Conservation (phyloP, 805 yeast species). For the Pichia paraexigua region DNA sequence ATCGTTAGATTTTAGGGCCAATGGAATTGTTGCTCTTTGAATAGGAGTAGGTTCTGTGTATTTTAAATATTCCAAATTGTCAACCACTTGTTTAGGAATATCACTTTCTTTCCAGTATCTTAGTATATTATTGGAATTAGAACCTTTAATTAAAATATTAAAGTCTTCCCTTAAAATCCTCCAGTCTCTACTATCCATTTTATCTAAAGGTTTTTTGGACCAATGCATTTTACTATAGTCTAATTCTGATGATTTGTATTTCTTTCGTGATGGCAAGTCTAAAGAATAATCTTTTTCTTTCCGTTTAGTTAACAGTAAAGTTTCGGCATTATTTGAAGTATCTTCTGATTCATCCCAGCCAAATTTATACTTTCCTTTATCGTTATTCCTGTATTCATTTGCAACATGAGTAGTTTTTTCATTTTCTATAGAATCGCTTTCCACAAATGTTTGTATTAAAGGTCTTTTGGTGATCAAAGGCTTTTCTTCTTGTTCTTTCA, state of each 20-base stretch:
- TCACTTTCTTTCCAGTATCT: conserved; percentile 65
- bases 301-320: conserved; percentile 26
- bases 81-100: conserved; percentile 32
- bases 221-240: conserved; percentile 38
- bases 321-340: conserved; percentile 40
- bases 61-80: conserved; percentile 31
- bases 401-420: neutral
- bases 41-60: conserved; percentile 78
- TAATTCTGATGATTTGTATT: neutral
- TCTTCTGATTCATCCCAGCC: conserved; percentile 68
- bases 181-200: conserved; percentile 87
- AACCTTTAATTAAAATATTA: conserved; percentile 52
- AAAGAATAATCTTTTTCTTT: conserved; percentile 19
- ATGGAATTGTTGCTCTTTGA: conserved; percentile 82
- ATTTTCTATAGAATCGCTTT: neutral
- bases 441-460: neutral
- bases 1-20: conserved; percentile 52
- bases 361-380: conserved; percentile 43
- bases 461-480: neutral
- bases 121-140: conserved; percentile 48
- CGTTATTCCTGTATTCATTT: neutral
- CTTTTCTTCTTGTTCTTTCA: conserved; percentile 4
- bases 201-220: conserved; percentile 53
- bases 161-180: conserved; percentile 74
- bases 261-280: conserved; percentile 7